Evolutionary conservation across 1,284 basidiomycete species (phyloP).

Genomic region (Phenoliferia sp.): DNA sequence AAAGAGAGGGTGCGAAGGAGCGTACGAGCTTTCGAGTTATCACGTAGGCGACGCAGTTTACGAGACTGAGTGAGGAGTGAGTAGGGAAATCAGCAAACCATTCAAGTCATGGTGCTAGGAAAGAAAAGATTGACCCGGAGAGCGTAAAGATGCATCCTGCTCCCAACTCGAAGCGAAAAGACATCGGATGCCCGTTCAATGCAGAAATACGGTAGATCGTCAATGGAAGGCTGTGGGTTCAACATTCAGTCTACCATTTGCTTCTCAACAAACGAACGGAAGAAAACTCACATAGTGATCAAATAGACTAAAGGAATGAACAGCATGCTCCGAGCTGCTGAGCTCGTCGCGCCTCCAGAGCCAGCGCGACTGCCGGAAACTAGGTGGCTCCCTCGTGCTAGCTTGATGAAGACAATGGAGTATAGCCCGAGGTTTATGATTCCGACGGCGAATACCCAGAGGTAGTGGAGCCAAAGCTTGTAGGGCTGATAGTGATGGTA

Average conservation of each 20-base stretch:
- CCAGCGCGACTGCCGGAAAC: neutral
- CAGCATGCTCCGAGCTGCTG: slow-evolving; percentile 11
- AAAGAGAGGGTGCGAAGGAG: too few species aligned
- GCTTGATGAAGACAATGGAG: slow-evolving; percentile 5
- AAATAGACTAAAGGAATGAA: slow-evolving; percentile 13
- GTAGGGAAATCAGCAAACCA: too few species aligned
- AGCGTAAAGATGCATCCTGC: slow-evolving; percentile 19
- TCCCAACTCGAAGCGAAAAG: slow-evolving; percentile 3
- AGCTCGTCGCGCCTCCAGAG: neutral
- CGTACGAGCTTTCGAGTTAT: slow-evolving; percentile 16
- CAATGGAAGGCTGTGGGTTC: slow-evolving; percentile 4
- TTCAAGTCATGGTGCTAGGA: neutral
- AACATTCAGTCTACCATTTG: neutral
- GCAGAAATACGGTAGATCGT: slow-evolving; percentile 12
- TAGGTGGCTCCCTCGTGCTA: slow-evolving; percentile 3
- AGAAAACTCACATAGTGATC: slow-evolving; percentile 8
- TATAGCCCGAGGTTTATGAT: slow-evolving; percentile 10
- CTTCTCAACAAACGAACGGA: too few species aligned
- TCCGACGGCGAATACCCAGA: slow-evolving; percentile 18
- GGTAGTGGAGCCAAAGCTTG: slow-evolving; percentile 12
- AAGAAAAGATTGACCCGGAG: neutral
- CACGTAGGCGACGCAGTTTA: slow-evolving; percentile 18
- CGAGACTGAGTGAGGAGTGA: neutral
- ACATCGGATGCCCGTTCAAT: slow-evolving; percentile 7
- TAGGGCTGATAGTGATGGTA: neutral